Conservation (phyloP, 2,329 filamentous ascomycete genomes). For the Calonectria hongkongensis region DNA sequence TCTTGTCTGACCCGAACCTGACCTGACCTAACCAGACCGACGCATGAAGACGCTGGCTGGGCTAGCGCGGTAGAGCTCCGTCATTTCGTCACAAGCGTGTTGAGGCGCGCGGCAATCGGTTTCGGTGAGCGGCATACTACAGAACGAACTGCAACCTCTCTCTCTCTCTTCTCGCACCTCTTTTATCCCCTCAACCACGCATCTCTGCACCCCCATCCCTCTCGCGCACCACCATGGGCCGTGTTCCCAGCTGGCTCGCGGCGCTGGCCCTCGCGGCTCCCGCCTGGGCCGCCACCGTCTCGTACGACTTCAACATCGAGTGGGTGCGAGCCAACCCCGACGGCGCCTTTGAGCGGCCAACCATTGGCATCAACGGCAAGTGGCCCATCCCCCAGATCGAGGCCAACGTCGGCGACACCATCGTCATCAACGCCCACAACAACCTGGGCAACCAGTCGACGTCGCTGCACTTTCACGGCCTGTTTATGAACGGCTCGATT, state of each 20-base stretch:
- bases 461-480: conserved; percentile 81
- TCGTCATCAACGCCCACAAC: conserved; percentile 77
- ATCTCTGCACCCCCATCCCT: background rate
- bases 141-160: background rate
- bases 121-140: background rate
- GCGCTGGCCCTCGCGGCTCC: conserved; percentile 21
- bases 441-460: conserved; percentile 77
- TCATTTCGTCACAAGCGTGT: conserved; percentile 16
- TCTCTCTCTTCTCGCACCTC: background rate
- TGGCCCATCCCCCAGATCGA: conserved; percentile 83
- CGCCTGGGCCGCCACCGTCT: conserved; percentile 65
- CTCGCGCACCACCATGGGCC: conserved; percentile 24
- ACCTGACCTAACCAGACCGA: conserved; percentile 9
- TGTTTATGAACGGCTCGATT: conserved; percentile 80
- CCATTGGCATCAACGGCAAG: conserved; percentile 85
- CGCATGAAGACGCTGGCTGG: conserved; percentile 11
- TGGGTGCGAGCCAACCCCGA: conserved; percentile 86
- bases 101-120: conserved; percentile 6
- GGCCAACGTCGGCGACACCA: conserved; percentile 76
- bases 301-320: conserved; percentile 80
- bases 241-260: conserved; percentile 16
- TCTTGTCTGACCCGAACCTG: background rate
- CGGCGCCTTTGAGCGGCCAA: conserved; percentile 76
- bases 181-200: conserved; percentile 24
- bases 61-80: conserved; percentile 21